phyloP scores from a whole-genome alignment of 169 alveolate genomes.

The Theileria equi region DNA sequence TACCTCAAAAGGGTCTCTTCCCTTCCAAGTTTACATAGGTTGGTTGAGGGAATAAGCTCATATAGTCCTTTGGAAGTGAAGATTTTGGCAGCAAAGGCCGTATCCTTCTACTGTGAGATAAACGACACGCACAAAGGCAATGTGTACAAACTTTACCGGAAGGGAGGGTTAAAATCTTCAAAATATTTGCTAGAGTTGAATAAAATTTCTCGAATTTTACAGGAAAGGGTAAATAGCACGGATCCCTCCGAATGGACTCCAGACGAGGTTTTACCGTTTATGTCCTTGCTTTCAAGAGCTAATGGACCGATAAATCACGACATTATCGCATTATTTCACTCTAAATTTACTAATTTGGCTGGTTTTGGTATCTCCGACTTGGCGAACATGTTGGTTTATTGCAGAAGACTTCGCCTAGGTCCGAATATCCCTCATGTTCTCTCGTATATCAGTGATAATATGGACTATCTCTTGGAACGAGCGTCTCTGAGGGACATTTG shows the following conservation, averaged over 20 bases:
- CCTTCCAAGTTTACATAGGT: not conserved
- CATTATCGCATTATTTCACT: not conserved
- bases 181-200: constrained; percentile 4
- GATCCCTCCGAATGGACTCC: constrained; percentile 7
- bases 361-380: constrained; percentile 3
- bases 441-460: not conserved
- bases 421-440: not conserved
- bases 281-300: not conserved
- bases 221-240: not conserved
- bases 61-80: constrained; percentile 2
- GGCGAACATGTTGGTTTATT: not conserved
- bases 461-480: not conserved
- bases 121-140: too few species aligned
- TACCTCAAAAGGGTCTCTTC: not conserved
- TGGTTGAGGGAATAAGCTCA: not conserved
- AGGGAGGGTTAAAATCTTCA: not conserved
- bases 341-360: not conserved
- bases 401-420: not conserved
- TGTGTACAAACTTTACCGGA: not conserved
- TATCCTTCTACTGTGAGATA: not conserved
- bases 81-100: not conserved
- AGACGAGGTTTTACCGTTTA: constrained; percentile 4
- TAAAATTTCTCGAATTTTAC: not conserved
- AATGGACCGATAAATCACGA: not conserved
- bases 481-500: constrained; percentile 1